A percentile compares a stretch with the other conserved stretches of the same genome.
Evolutionary conservation across 306 rosid species (phyloP).

Genomic region (Prosopis cineraria): DNA sequence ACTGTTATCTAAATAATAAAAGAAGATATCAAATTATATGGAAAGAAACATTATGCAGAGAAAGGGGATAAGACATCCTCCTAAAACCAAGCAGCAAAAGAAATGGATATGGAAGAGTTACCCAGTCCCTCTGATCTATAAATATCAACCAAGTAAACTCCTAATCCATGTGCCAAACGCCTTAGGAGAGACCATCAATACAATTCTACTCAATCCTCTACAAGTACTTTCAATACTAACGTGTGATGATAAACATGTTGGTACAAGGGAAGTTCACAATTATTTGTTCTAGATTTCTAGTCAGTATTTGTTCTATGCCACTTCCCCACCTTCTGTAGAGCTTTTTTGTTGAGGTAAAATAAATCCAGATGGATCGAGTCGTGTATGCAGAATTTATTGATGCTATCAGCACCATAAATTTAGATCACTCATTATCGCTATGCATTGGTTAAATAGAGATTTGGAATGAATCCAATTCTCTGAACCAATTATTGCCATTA

Average conservation of each 20-base stretch:
- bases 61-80: not conserved
- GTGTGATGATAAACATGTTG: not conserved
- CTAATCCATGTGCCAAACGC: not conserved
- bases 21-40: not conserved
- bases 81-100: conserved; percentile 9
- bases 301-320: conserved; percentile 9
- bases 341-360: conserved; percentile 1
- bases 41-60: not conserved
- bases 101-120: not conserved
- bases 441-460: not conserved
- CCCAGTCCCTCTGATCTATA: not conserved
- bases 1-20: not conserved
- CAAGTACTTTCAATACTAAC: conserved; percentile 23
- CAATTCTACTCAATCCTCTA: not conserved
- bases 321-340: conserved; percentile 4
- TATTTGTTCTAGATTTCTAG: conserved; percentile 7
- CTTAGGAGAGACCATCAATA: not conserved
- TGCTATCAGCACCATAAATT: conserved; percentile 13
- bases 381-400: conserved; percentile 8
- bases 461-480: not conserved
- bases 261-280: conserved; percentile 10
- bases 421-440: conserved; percentile 18
- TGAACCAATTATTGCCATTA: not conserved
- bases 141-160: not conserved
- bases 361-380: not conserved